phyloP scores from a whole-genome alignment of 2,329 filamentous ascomycete genomes.

The Botrytis cinerea region DNA sequence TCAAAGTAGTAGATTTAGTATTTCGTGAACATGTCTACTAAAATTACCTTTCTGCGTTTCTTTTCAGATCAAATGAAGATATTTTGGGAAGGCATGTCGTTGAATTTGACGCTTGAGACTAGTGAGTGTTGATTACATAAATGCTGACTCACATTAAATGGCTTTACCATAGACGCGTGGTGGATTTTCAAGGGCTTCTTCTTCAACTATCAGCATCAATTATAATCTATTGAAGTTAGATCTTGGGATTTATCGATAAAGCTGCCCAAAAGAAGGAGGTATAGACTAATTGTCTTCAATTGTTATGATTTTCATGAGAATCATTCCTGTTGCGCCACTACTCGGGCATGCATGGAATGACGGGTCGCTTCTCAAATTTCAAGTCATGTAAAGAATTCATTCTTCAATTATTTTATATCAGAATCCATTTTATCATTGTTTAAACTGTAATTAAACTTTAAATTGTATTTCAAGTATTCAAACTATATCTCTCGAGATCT shows the following conservation, averaged over 20 bases:
- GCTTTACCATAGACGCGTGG: background rate
- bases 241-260: background rate
- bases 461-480: background rate
- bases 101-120: background rate
- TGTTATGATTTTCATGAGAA: background rate
- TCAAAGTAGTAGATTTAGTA: background rate
- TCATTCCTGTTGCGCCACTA: background rate
- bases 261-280: too few species aligned
- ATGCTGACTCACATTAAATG: background rate
- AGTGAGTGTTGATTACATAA: slow-evolving; percentile 16
- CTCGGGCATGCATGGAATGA: background rate
- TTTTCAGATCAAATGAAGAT: background rate
- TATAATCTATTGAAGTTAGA: background rate
- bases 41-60: background rate
- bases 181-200: background rate
- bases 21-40: background rate
- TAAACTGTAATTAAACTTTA: too few species aligned
- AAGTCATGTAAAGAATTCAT: background rate
- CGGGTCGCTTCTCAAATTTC: background rate
- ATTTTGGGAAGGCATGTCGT: background rate
- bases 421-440: background rate
- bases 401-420: background rate
- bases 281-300: background rate
- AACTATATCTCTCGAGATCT: background rate
- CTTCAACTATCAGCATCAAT: background rate